Percentiles rank a stretch among this genome's conserved stretches.
phyloP scores from a whole-genome alignment of 192 early-diverging fungal genomes.

The Gaertneriomyces sp. region DNA sequence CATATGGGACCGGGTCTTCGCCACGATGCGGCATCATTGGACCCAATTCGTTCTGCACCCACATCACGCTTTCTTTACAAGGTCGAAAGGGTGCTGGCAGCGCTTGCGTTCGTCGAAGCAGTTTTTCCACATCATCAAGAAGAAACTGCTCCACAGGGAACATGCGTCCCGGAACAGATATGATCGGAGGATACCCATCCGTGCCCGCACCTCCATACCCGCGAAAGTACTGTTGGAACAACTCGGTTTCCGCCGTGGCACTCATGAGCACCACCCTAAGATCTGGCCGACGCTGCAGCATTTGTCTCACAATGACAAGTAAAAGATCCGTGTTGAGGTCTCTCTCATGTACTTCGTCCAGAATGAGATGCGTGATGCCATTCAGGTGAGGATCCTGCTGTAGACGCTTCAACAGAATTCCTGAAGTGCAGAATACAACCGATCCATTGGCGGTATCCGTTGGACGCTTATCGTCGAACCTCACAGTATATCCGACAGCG shows the following conservation, averaged over 20 bases:
- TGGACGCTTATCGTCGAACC: slow-evolving; percentile 41
- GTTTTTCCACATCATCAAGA: slow-evolving; percentile 59
- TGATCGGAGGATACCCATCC: slow-evolving; percentile 36
- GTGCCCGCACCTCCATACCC: slow-evolving; percentile 24
- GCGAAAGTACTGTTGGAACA: slow-evolving; percentile 73
- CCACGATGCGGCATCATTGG: slow-evolving; percentile 15
- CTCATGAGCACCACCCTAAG: slow-evolving; percentile 86
- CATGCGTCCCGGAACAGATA: slow-evolving; percentile 56
- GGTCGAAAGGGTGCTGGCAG: slow-evolving; percentile 16
- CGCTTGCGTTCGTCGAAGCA: slow-evolving; percentile 18
- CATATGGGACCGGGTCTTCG: slow-evolving; percentile 42
- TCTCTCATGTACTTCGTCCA: slow-evolving; percentile 83
- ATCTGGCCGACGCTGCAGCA: slow-evolving; percentile 51
- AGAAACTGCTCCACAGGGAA: slow-evolving; percentile 50
- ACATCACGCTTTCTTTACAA: slow-evolving; percentile 12
- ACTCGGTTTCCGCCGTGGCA: slow-evolving; percentile 78
- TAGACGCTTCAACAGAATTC: slow-evolving; percentile 68
- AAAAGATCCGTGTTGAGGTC: slow-evolving; percentile 76
- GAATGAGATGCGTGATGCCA: slow-evolving; percentile 64
- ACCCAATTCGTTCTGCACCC: slow-evolving; percentile 22
- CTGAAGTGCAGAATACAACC: slow-evolving; percentile 60
- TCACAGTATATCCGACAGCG: slow-evolving; percentile 53
- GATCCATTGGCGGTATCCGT: slow-evolving; percentile 18
- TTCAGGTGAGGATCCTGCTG: slow-evolving; percentile 60
- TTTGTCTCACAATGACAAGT: slow-evolving; percentile 67